A percentile compares a stretch with the other conserved stretches of the same genome.
These are phyloP conservation scores for Monascus ruber DNA, from an alignment of 2,329 filamentous ascomycete species.

Conservation along the genomic window DNA sequence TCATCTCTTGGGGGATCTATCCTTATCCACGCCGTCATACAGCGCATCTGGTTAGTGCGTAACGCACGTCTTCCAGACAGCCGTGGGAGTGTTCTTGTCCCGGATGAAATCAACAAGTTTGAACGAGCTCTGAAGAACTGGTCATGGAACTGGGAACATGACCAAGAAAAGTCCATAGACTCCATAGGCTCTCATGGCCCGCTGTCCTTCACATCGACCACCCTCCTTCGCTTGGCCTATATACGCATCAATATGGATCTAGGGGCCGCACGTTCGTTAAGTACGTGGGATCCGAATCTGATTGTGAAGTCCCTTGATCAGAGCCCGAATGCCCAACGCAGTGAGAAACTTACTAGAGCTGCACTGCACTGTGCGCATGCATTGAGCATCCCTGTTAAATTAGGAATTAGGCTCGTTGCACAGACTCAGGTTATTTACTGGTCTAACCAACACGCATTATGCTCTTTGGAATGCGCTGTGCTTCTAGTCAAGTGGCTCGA, in stretches of 20 bases:
- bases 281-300: conserved; percentile 51
- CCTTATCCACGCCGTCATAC: too few species aligned
- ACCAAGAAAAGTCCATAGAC: conserved; percentile 23
- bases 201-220: conserved; percentile 23
- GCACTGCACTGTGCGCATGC: conserved; percentile 59
- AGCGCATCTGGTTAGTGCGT: too few species aligned
- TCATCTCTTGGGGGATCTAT: too few species aligned
- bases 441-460: conserved; percentile 26
- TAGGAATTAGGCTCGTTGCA: conserved; percentile 27
- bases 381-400: conserved; percentile 43
- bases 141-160: conserved; percentile 26
- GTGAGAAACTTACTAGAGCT: conserved; percentile 49
- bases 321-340: conserved; percentile 48
- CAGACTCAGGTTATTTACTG: conserved; percentile 27
- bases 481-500: conserved; percentile 37
- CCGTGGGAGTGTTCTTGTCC: too few species aligned
- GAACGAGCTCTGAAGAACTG: conserved; percentile 24
- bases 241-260: conserved; percentile 36
- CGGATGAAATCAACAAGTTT: too few species aligned
- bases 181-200: conserved; percentile 23
- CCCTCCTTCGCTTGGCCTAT: conserved; percentile 21
- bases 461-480: conserved; percentile 27
- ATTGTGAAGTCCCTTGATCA: conserved; percentile 52
- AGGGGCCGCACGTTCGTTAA: conserved; percentile 50
- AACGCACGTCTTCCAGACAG: too few species aligned